Conservation (phyloP, 331 rosid genomes). For the Malus hybrid region DNA sequence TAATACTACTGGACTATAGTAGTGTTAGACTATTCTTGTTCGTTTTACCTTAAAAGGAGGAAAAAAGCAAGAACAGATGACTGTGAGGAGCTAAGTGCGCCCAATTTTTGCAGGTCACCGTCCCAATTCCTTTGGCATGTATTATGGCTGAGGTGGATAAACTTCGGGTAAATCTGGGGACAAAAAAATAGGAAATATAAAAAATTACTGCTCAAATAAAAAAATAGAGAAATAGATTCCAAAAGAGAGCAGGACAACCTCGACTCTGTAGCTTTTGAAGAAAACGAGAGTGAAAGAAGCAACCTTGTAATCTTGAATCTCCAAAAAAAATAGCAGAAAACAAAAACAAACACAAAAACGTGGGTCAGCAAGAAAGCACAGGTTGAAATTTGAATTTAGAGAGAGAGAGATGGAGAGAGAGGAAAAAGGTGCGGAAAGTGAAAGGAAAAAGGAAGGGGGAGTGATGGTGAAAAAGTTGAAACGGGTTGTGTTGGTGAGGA, state of each 20-base stretch:
- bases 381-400: conserved; percentile 14
- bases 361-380: background rate
- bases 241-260: background rate
- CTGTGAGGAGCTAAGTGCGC: background rate
- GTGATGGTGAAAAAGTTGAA: conserved; percentile 52
- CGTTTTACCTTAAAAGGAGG: background rate
- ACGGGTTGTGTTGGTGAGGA: conserved; percentile 36
- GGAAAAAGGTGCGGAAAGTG: conserved; percentile 28
- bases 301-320: background rate
- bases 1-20: rapidly evolving
- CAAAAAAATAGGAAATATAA: background rate
- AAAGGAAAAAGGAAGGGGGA: conserved; percentile 12
- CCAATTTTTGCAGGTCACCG: background rate
- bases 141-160: conserved; percentile 24
- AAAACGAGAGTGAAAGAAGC: background rate
- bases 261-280: background rate
- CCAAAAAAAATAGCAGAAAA: background rate
- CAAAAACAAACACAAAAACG: background rate
- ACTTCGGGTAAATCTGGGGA: background rate
- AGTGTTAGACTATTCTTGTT: background rate
- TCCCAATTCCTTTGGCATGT: background rate
- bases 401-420: conserved; percentile 8
- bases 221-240: background rate
- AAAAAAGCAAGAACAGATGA: background rate
- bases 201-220: background rate